Conservation (phyloP, 2,329 filamentous ascomycete species). For the Talaromyces funiculosus region DNA sequence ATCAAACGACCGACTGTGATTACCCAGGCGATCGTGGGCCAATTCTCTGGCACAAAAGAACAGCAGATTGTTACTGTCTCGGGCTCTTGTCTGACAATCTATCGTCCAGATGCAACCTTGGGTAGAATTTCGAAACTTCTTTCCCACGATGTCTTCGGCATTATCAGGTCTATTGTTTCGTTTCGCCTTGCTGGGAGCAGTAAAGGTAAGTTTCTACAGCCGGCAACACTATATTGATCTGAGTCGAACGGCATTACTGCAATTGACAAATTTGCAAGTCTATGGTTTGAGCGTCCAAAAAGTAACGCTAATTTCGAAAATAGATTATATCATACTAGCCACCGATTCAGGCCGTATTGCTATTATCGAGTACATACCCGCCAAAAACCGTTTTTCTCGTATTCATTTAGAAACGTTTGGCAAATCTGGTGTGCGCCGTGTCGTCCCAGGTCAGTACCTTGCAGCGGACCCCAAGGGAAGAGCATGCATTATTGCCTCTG, state of each 20-base stretch:
- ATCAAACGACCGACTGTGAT: slow-evolving; percentile 87
- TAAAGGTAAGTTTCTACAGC: slow-evolving; percentile 67
- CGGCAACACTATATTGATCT: too few species aligned
- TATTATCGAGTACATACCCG: slow-evolving; percentile 83
- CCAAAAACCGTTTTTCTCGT: slow-evolving; percentile 79
- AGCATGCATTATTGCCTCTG: slow-evolving; percentile 86
- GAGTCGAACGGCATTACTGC: too few species aligned
- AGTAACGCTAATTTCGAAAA: too few species aligned
- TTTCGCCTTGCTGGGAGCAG: slow-evolving; percentile 89
- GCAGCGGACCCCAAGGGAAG: slow-evolving; percentile 93
- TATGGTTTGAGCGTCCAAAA: too few species aligned
- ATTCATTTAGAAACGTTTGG: slow-evolving; percentile 96
- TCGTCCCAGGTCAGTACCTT: slow-evolving; percentile 92
- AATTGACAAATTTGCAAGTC: too few species aligned
- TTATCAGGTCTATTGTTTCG: slow-evolving; percentile 80
- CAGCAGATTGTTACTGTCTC: slow-evolving; percentile 95
- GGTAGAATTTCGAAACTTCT: slow-evolving; percentile 81
- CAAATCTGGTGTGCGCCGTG: slow-evolving; percentile 89
- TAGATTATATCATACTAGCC: slow-evolving; percentile 93
- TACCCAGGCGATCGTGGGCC: slow-evolving; percentile 84
- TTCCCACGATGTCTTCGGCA: slow-evolving; percentile 94
- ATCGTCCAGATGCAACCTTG: slow-evolving; percentile 77
- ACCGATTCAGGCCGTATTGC: slow-evolving; percentile 94
- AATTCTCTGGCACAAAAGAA: slow-evolving; percentile 93
- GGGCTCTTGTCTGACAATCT: slow-evolving; percentile 80